Base-by-base conservation (phyloP, 306 rosid genomes). In the Glycine tomentella region DNA sequence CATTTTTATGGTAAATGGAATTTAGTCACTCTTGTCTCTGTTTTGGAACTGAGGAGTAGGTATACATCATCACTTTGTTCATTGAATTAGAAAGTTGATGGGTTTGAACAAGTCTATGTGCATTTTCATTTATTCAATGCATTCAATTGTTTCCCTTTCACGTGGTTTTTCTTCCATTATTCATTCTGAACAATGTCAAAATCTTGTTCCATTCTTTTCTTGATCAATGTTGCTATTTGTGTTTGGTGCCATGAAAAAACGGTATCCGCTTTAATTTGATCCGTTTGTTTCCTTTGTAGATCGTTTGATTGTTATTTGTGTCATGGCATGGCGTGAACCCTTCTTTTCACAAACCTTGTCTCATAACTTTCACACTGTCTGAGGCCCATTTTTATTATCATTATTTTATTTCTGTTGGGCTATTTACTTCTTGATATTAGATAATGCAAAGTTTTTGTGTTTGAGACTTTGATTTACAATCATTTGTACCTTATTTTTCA, bases 121-220 rank as follows among this genome's bases (percentile, higher is more conserved):
- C 63, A 58, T 58, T 74, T 76, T 53, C 67, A 45, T 75, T 80
- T 36, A 79, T 65, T 72, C 72, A 61, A 52, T 36, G 34, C 63
- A 62, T 82, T 86, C 61, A 84, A 81, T 68, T 69, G 17, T 69
- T 75, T 80, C 70, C 68, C 55, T 74, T 77, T 77, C 84, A 77
- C 75, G 40, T 77, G 68, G 68, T 57, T 74, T 25, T 79, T 76
- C 58, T 67, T 61, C 34, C 72, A 58, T 72, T 16, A 72, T n/a
- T 69, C 74, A 49, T 61, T 64, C 46, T 11, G 40, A 56, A 67
- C 76, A 77, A 45, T 58, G 79, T 76, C 87, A 72, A 61, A 77
- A 68, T 81, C 76, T 48, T 71, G 86, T 62, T 80, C 59, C 69
- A 55, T 45, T 61, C 51, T 75, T 77, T 42, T 42, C 55, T 34